Conservation (phyloP, 108 stramenopile species). For the Heterococcus sp. region DNA sequence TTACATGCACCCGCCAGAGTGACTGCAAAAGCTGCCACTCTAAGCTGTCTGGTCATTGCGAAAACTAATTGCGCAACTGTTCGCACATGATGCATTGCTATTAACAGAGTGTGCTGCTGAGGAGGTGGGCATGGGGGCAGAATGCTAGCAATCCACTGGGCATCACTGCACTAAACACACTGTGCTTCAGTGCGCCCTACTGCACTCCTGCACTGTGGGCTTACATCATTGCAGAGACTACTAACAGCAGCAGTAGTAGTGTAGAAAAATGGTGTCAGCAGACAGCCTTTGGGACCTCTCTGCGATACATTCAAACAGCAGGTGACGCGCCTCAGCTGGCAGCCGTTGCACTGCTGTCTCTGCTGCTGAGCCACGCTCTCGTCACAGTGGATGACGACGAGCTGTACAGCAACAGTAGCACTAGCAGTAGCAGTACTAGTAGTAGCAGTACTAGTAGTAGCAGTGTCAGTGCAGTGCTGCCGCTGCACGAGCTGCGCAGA, state of each 20-base stretch:
- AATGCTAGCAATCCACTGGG: conserved; percentile 4
- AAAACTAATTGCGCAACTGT: too few relatives aligned
- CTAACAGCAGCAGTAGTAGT: not conserved
- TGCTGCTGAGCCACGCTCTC: conserved; percentile 20
- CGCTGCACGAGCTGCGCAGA: conserved; percentile 12
- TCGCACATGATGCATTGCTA: too few relatives aligned
- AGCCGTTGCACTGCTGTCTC: conserved; percentile 2
- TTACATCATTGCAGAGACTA: not conserved
- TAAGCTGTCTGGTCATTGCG: too few relatives aligned
- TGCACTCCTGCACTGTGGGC: not conserved
- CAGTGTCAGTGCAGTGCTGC: not conserved
- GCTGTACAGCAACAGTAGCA: conserved; percentile 12
- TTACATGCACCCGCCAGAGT: too few relatives aligned
- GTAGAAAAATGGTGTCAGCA: not conserved
- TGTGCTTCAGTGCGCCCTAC: not conserved
- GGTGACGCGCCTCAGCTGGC: not conserved
- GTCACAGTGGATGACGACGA: conserved; percentile 35
- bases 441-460: not conserved
- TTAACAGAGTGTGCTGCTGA: conserved; percentile 1
- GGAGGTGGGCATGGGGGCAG: conserved; percentile 15
- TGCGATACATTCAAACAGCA: not conserved
- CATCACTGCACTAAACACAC: not conserved
- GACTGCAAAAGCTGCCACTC: too few relatives aligned
- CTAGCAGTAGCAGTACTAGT: not conserved
- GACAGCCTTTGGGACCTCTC: not conserved